Percentiles rank a stretch among this genome's conserved stretches.
Evolutionary conservation across 2,329 filamentous ascomycete species (phyloP).

Genomic region (Scytalidium sp.): DNA sequence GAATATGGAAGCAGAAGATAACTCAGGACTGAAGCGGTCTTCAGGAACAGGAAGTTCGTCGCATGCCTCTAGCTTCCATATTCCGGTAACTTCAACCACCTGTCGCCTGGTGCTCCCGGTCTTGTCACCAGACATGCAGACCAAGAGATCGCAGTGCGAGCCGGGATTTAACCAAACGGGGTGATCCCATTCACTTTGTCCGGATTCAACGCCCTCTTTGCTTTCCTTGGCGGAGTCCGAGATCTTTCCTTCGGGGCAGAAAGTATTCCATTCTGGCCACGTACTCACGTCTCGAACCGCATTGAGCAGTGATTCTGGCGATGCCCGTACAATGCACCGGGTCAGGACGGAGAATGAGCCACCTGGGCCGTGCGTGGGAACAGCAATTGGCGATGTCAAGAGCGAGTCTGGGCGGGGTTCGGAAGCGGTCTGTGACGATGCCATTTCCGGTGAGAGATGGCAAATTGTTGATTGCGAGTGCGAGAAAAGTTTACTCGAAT

Average conservation of each 20-base stretch:
- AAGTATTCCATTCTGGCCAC: conserved; percentile 40
- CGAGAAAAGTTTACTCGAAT: no score
- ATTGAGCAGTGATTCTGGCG: conserved; percentile 12
- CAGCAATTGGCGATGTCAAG: conserved; percentile 10
- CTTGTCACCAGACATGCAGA: conserved; percentile 19
- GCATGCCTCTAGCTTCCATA: conserved; percentile 2
- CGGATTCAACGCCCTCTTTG: neutral
- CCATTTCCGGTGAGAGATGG: no score
- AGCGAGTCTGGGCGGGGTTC: no score
- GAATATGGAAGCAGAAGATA: neutral
- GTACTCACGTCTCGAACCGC: conserved; percentile 16
- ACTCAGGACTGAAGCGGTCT: neutral
- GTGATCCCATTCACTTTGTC: conserved; percentile 5
- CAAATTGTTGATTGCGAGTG: no score
- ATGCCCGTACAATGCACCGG: conserved; percentile 11
- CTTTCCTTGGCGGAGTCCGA: conserved; percentile 48
- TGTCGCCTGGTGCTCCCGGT: conserved; percentile 9
- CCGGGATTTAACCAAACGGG: conserved; percentile 16
- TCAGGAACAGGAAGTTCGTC: neutral
- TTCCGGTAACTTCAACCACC: conserved; percentile 8
- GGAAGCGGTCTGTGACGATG: no score
- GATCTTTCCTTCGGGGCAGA: conserved; percentile 58
- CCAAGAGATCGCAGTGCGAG: conserved; percentile 9
- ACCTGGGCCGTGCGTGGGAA: conserved; percentile 17
- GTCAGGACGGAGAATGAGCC: conserved; percentile 18